Conservation (phyloP, 2,329 filamentous ascomycete species). For the Diaporthe sp. region DNA sequence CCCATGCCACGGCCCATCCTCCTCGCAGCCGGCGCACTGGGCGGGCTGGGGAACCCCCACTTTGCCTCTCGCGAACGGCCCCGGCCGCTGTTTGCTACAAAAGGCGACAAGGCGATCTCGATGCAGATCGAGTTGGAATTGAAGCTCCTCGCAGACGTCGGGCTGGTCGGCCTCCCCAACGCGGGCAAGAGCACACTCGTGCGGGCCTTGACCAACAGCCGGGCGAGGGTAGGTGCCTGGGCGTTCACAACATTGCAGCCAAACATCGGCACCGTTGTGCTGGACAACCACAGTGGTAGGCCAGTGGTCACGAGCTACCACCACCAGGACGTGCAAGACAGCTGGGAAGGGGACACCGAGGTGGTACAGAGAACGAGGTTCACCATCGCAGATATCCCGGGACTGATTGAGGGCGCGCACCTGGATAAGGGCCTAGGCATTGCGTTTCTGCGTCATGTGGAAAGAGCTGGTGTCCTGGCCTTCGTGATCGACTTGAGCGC, state of each 20-base stretch:
- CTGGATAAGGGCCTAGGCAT: conserved; percentile 91
- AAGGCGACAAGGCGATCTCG: conserved; percentile 82
- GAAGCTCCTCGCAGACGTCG: conserved; percentile 94
- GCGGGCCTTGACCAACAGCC: conserved; percentile 87
- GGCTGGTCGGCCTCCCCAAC: conserved; percentile 93
- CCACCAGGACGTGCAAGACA: conserved; percentile 48
- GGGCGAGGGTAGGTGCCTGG: conserved; percentile 92
- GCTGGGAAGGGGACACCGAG: conserved; percentile 57
- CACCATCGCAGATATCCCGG: conserved; percentile 95
- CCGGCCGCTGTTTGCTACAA: conserved; percentile 88
- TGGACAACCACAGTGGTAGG: conserved; percentile 87
- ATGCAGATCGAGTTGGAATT: conserved; percentile 89
- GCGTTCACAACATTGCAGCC: conserved; percentile 96
- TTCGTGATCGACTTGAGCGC: conserved; percentile 91
- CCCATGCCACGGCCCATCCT: conserved; percentile 88
- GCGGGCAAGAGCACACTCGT: conserved; percentile 95
- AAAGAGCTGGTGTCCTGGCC: conserved; percentile 90
- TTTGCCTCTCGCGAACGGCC: conserved; percentile 83
- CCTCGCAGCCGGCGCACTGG: conserved; percentile 87
- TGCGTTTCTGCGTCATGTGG: conserved; percentile 92
- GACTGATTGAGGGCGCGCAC: conserved; percentile 91
- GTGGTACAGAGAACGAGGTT: conserved; percentile 79
- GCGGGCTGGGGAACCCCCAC: conserved; percentile 93
- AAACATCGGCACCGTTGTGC: conserved; percentile 94
- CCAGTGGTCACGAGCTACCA: conserved; percentile 63